phyloP scores from a whole-genome alignment of 345 rosid genomes.

The Stellera chamaejasme region DNA sequence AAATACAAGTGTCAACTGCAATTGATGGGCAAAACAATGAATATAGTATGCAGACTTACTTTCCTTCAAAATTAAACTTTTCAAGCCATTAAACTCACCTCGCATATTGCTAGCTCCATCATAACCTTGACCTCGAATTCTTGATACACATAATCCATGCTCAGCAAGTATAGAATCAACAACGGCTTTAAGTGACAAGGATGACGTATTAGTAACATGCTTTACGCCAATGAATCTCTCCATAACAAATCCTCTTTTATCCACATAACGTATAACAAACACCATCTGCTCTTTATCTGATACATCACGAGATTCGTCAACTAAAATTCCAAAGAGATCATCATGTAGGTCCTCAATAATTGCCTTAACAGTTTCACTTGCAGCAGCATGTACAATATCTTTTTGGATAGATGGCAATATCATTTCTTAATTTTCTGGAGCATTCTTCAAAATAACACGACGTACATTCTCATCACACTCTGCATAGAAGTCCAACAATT shows the following conservation, averaged over 20 bases:
- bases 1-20: too few relatives aligned
- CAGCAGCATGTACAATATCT: too few relatives aligned
- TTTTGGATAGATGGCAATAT: background rate
- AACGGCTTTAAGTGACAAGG: conserved; percentile 1
- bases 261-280: background rate
- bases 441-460: background rate
- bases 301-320: conserved; percentile 8
- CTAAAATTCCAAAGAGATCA: conserved; percentile 1
- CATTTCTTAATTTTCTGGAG: background rate
- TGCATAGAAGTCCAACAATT: background rate
- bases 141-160: background rate
- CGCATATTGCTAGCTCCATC: conserved; percentile 3
- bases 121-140: background rate
- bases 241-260: background rate
- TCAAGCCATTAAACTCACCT: too few relatives aligned
- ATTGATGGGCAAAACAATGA: too few relatives aligned
- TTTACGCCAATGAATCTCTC: conserved; percentile 7
- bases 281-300: conserved; percentile 7
- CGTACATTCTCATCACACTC: background rate
- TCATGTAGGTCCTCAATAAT: too few relatives aligned
- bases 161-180: too few relatives aligned
- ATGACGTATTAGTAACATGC: background rate
- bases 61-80: too few relatives aligned
- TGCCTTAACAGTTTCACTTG: too few relatives aligned
- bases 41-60: too few relatives aligned